Percentiles rank a stretch among this genome's conserved stretches.
These are phyloP conservation scores for Exophiala phaeomuriformis DNA, from an alignment of 2,329 filamentous ascomycete genomes.

Conservation along the genomic window DNA sequence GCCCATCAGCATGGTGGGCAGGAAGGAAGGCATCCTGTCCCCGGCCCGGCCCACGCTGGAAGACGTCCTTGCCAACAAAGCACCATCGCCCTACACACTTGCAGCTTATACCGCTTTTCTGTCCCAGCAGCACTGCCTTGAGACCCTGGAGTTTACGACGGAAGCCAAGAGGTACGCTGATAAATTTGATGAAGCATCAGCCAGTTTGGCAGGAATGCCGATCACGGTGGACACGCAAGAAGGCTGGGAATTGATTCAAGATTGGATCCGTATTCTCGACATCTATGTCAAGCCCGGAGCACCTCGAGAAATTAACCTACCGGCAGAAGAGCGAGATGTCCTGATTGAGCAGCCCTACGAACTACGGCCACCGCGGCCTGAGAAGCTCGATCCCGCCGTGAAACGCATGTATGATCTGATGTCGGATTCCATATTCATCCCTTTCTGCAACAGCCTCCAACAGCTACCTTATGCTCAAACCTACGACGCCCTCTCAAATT, in stretches of 20 bases:
- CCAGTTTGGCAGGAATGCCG: constrained; percentile 40
- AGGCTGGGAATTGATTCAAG: constrained; percentile 62
- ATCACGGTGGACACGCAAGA: constrained; percentile 49
- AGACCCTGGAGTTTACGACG: constrained; percentile 94
- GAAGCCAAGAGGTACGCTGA: constrained; percentile 80
- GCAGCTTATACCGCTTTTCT: constrained; percentile 93
- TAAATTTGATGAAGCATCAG: constrained; percentile 54
- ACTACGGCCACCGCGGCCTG: constrained; percentile 61
- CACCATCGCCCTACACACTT: constrained; percentile 81
- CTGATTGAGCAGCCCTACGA: constrained; percentile 59
- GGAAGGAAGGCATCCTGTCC: constrained; percentile 35
- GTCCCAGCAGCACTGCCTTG: constrained; percentile 92
- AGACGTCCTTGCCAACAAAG: constrained; percentile 80
- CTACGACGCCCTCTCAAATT: constrained; percentile 35
- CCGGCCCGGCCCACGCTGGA: constrained; percentile 63
- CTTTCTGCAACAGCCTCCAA: constrained; percentile 69
- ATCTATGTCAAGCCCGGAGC: constrained; percentile 84
- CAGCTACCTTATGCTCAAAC: constrained; percentile 43
- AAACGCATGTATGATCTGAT: constrained; percentile 89
- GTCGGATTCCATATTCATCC: constrained; percentile 91
- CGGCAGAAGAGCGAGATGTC: constrained; percentile 73
- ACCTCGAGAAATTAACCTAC: constrained; percentile 83
- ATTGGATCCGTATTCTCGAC: constrained; percentile 83
- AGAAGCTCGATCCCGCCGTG: constrained; percentile 71
- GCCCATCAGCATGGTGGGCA: constrained; percentile 39